phyloP scores from a whole-genome alignment of 169 alveolate genomes.

The Plasmodium inui region DNA sequence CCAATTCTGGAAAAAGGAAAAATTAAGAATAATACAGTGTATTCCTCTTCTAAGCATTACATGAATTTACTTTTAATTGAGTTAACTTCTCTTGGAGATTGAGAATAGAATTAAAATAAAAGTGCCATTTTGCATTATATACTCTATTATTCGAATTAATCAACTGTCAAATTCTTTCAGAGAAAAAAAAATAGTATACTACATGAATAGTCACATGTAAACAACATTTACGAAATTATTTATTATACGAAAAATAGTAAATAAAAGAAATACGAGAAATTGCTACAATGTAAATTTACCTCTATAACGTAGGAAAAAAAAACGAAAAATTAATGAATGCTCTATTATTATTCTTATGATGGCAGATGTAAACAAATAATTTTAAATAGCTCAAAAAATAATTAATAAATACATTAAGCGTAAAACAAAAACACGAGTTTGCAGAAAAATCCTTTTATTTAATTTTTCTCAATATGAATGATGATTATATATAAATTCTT shows the following conservation, averaged over 20 bases:
- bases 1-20: neutral
- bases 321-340: neutral
- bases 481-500: neutral
- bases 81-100: neutral
- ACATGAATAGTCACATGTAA: neutral
- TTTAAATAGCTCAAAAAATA: neutral
- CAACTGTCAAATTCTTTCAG: neutral
- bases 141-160: neutral
- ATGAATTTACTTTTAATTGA: neutral
- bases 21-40: neutral
- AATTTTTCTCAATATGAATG: neutral
- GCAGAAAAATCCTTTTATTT: neutral
- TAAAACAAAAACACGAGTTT: neutral
- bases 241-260: neutral
- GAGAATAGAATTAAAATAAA: neutral
- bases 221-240: neutral
- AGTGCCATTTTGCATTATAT: neutral
- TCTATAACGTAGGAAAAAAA: neutral
- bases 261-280: neutral
- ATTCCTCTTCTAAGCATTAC: neutral
- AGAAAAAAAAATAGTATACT: neutral
- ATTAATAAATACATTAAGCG: neutral
- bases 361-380: neutral
- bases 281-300: neutral
- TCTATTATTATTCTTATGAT: neutral